These are phyloP conservation scores for Aspergillus felis DNA, from an alignment of 2,329 filamentous ascomycete genomes.

Conservation along the genomic window DNA sequence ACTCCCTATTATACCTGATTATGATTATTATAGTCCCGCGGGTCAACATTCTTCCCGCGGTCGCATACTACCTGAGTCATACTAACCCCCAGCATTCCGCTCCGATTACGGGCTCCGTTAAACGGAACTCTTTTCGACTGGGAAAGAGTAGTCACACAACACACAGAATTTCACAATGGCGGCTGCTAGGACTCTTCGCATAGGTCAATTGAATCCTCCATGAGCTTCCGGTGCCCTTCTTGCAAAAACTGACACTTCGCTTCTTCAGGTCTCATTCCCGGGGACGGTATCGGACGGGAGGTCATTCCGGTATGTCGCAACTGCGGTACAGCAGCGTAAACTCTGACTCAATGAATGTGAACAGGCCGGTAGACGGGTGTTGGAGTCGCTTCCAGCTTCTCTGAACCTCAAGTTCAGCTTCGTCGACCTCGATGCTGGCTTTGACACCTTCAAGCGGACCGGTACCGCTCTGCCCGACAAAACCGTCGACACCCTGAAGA, in stretches of 20 bases:
- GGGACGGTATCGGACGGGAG: slow-evolving; percentile 97
- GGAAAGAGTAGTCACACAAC: slow-evolving; percentile 1
- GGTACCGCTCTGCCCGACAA: slow-evolving; percentile 83
- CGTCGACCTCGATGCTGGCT: slow-evolving; percentile 87
- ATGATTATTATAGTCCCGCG: not conserved
- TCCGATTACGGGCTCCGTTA: slow-evolving; percentile 27
- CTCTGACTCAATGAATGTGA: slow-evolving; percentile 11
- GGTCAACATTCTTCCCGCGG: slow-evolving; percentile 15
- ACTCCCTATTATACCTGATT: no score
- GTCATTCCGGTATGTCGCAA: slow-evolving; percentile 70
- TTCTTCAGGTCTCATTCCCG: slow-evolving; percentile 79
- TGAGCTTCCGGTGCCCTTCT: not conserved
- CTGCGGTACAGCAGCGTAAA: not conserved
- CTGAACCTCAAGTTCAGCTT: slow-evolving; percentile 91
- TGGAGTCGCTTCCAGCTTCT: slow-evolving; percentile 90
- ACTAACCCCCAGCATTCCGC: slow-evolving; percentile 17
- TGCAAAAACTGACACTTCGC: slow-evolving; percentile 11
- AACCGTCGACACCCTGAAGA: slow-evolving; percentile 83
- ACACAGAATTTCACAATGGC: slow-evolving; percentile 25
- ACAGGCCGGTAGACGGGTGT: slow-evolving; percentile 73
- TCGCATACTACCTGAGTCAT: slow-evolving; percentile 1
- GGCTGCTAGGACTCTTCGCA: slow-evolving; percentile 62
- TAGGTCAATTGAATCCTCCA: slow-evolving; percentile 50
- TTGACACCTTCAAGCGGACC: slow-evolving; percentile 86
- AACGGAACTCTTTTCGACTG: slow-evolving; percentile 7